Evolutionary conservation across 139 green algal genomes (phyloP).

Genomic region (Axilococcus clingmanii): DNA sequence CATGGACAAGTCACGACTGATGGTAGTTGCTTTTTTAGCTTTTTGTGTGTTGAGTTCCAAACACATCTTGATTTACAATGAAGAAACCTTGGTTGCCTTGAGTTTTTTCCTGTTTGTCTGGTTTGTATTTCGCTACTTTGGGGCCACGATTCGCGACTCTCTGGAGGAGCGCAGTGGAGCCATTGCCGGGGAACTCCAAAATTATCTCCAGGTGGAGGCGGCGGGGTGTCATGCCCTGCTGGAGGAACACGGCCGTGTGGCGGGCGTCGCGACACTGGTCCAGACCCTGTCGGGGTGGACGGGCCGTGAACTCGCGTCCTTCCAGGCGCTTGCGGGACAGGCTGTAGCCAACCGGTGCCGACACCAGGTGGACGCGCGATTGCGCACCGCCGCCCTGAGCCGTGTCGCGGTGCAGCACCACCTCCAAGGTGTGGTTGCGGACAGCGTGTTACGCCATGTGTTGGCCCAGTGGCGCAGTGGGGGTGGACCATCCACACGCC

Average conservation of each 20-base stretch:
- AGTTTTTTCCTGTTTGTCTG: constrained; percentile 30
- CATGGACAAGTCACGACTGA: constrained; percentile 25
- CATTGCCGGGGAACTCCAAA: constrained; percentile 38
- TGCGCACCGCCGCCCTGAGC: too few relatives aligned
- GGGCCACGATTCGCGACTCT: constrained; percentile 26
- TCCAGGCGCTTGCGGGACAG: too few relatives aligned
- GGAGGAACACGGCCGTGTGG: neutral
- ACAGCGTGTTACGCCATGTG: too few relatives aligned
- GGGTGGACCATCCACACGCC: too few relatives aligned
- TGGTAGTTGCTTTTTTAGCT: constrained; percentile 32
- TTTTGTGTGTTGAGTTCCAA: constrained; percentile 40
- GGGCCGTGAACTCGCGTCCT: too few relatives aligned
- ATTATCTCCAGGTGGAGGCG: constrained; percentile 35
- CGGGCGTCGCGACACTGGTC: neutral
- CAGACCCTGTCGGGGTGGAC: too few relatives aligned
- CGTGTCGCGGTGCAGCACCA: too few relatives aligned
- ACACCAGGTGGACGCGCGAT: too few relatives aligned
- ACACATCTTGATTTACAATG: constrained; percentile 43
- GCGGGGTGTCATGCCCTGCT: neutral
- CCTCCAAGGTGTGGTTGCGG: too few relatives aligned
- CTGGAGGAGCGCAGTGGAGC: constrained; percentile 21
- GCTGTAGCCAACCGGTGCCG: too few relatives aligned
- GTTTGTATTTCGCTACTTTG: constrained; percentile 33
- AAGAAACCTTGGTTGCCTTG: constrained; percentile 32
- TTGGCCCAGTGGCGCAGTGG: too few relatives aligned